A percentile compares a stretch with the other conserved stretches of the same genome.
Evolutionary conservation across 1,284 basidiomycete species (phyloP).

Genomic region (Laetiporus sulphureus): DNA sequence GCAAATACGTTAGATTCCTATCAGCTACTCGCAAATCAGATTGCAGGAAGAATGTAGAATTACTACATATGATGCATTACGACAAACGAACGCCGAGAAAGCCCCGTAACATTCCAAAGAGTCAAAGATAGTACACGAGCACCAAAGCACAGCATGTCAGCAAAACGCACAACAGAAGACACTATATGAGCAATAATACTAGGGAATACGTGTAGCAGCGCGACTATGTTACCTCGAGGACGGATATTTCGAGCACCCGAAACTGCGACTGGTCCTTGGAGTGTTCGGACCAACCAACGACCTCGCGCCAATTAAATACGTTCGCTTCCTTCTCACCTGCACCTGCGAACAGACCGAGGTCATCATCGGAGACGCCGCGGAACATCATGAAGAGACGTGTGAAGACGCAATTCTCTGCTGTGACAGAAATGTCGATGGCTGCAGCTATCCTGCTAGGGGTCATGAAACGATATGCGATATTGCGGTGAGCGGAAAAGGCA

Average conservation of each 20-base stretch:
- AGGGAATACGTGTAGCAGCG: slow-evolving; percentile 10
- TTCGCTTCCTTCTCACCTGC: slow-evolving; percentile 82
- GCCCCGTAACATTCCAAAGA: slow-evolving; percentile 7
- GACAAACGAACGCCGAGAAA: no score
- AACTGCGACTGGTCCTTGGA: slow-evolving; percentile 67
- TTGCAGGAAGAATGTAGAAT: no score
- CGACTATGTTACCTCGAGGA: slow-evolving; percentile 52
- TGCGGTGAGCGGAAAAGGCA: slow-evolving; percentile 64
- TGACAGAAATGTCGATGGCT: slow-evolving; percentile 79
- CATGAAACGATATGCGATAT: slow-evolving; percentile 82
- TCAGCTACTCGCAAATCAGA: no score
- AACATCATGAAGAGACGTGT: slow-evolving; percentile 81
- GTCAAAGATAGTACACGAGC: slow-evolving; percentile 1
- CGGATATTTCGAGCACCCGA: slow-evolving; percentile 68
- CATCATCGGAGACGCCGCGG: slow-evolving; percentile 74
- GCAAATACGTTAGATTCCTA: neutral
- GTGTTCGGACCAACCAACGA: slow-evolving; percentile 71
- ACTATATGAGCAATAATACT: slow-evolving; percentile 23
- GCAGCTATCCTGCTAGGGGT: slow-evolving; percentile 68
- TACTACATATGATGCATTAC: no score
- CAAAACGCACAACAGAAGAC: slow-evolving; percentile 10
- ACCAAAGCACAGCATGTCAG: neutral
- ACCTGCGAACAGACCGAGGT: slow-evolving; percentile 61
- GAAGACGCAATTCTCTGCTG: slow-evolving; percentile 68
- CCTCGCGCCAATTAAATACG: slow-evolving; percentile 67